Evolutionary conservation across 768 basidiomycete species (phyloP), one percentile per base, ranked within the genome.

Genomic region (Tulasnella sp.): DNA sequence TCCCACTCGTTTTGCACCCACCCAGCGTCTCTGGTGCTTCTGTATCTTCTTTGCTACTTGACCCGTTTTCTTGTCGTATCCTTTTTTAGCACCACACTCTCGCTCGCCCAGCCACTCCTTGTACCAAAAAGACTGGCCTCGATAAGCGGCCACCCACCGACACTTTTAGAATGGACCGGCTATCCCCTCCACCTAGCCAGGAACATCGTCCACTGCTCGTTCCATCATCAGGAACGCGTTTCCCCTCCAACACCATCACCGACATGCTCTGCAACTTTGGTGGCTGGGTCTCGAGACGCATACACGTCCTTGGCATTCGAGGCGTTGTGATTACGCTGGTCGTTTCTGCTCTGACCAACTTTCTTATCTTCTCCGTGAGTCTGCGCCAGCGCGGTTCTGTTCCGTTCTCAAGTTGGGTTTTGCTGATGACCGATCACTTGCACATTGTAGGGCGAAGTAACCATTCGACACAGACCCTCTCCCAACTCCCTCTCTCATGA

Each of bases 291-390:
- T 67, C 61, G 1, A 67, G 61, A 32, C 61, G 61, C 11, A 29
- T 67, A 11, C 29, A 35, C 26, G 61, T 35, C 32, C 32, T 67
- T 6, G 61, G 61, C 5, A 67, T 74, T 42, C 77, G 70, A 29
- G 51, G 48, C 18, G 32, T 78, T 44, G 20, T 46, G 35, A 23
- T 71, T 13, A 44, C 42, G 44, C 44, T 78, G 44, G 29, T 78
- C 26, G 46, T 39, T 18, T 70, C 51, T 39, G 70, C 44, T 2
- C 16, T 72, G 18, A 70, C 71, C 70, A 70, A 51, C 29, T 42
- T 72, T 29, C 37, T 78, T 18, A 18, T 78, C 26, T 78, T 78
- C 70, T 78, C 71, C 48, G 77, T 72, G 32, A 72, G 71, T 35
- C 23, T 44, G 4, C 48, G 26, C n/a, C 42, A 35, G 11, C 46